Evolutionary conservation across 192 early-diverging fungal species (phyloP), one percentile per base, ranked within the genome.

Genomic region (Gonapodya prolifera): DNA sequence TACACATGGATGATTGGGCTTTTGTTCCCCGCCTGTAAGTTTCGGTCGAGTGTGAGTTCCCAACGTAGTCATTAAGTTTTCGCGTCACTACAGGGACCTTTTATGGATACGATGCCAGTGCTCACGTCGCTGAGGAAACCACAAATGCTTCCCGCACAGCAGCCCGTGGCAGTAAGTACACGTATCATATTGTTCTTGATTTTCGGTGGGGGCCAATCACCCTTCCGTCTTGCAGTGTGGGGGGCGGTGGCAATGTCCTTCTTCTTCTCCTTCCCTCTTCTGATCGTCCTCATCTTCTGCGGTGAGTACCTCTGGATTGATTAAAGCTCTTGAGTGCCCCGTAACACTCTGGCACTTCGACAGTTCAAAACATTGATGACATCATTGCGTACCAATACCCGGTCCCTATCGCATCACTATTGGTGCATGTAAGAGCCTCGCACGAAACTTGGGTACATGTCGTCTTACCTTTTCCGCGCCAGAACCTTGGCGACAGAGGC

Each of bases 401-500:
- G 18, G 28, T 30, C 28, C 71, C 31, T 29, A 73, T 73, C 31
- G 71, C 71, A 2, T 73, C 18, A 18, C 29, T 73, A 8, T 32
- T 73, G 2, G 71, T 61, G 23, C 45, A 61, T 8, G 45, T 61
- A 61, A 61, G 45, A 61, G 8, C 45, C 45, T 61, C 45, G 23
- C 23, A 8, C 23, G 23, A 23, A 8, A 61, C 8, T 61, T 23
- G 8, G 45, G 23, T 16, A 16, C 45, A 61, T 23, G 45, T 16
- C 45, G n/a, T 61, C 23, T 61, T 23, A 61, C 45, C 23, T 61
- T 61, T 61, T 23, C 45, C 45, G 23, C 23, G 45, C 29, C 71
- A 61, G 45, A 61, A 61, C 45, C 45, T 86, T 0, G 87, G 87
- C 16, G 79, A 77, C 30, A 71, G 34, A 2, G 80, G 78, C 28